These are phyloP conservation scores for Camelina neglecta DNA, from an alignment of 345 rosid species.

Conservation along the genomic window DNA sequence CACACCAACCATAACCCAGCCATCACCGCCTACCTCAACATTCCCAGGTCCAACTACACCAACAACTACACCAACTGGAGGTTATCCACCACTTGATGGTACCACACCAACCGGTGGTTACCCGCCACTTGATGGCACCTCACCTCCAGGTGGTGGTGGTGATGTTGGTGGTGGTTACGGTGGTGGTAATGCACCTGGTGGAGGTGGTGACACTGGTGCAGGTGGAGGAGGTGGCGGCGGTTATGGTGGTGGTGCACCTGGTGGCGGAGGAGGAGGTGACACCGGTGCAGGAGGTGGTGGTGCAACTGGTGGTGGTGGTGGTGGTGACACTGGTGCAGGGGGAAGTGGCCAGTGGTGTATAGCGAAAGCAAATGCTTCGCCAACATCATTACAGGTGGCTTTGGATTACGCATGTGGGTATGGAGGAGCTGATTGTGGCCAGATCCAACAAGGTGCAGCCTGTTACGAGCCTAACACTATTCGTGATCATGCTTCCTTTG, in stretches of 20 bases:
- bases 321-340: constrained; percentile 24
- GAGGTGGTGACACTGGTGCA: constrained; percentile 30
- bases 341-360: constrained; percentile 70
- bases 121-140: constrained; percentile 45
- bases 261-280: constrained; percentile 22
- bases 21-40: constrained; percentile 44
- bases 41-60: constrained; percentile 43
- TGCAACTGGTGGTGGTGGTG: constrained; percentile 36
- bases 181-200: neutral
- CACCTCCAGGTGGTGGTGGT: constrained; percentile 37
- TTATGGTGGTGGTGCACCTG: constrained; percentile 30
- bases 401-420: constrained; percentile 96
- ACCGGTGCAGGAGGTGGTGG: constrained; percentile 43
- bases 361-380: constrained; percentile 73
- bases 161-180: constrained; percentile 31
- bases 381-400: constrained; percentile 90
- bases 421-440: constrained; percentile 92
- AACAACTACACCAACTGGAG: constrained; percentile 38
- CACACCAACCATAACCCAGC: constrained; percentile 55
- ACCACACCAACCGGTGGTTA: constrained; percentile 40
- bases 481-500: constrained; percentile 88
- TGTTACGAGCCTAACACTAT: constrained; percentile 80
- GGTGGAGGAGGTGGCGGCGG: constrained; percentile 16
- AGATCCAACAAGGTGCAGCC: constrained; percentile 69
- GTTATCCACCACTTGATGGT: constrained; percentile 47